Conservation (phyloP, 495 filamentous ascomycete species). For the Neohortaea acidophila region DNA sequence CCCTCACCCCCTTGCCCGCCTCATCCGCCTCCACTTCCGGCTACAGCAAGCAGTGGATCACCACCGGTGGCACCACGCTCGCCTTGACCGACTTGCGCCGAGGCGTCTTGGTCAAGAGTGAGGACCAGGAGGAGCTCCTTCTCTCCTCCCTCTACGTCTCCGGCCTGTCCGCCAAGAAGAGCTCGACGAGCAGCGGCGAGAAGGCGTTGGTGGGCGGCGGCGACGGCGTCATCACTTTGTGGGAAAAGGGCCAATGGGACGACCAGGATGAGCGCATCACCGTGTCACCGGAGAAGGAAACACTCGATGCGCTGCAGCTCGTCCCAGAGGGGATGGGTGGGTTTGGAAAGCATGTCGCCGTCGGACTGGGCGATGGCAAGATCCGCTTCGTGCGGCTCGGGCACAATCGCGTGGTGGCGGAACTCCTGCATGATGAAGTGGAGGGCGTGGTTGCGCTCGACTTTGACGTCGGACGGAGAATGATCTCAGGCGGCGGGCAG, state of each 20-base stretch:
- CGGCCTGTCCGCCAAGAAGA: conserved; percentile 45
- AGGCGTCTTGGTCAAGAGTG: conserved; percentile 68
- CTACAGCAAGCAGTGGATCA: conserved; percentile 82
- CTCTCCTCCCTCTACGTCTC: conserved; percentile 61
- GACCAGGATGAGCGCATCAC: conserved; percentile 81
- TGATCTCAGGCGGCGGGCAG: conserved; percentile 74
- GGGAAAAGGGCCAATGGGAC: conserved; percentile 88
- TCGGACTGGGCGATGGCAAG: conserved; percentile 60
- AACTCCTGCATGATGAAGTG: conserved; percentile 64
- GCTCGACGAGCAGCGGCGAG: conserved; percentile 39
- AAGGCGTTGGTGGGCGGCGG: conserved; percentile 69
- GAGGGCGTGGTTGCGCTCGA: conserved; percentile 64
- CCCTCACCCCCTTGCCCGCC: conserved; percentile 68
- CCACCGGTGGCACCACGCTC: conserved; percentile 76
- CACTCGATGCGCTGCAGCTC: conserved; percentile 52
- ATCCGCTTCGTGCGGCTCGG: conserved; percentile 42
- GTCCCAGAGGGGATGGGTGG: conserved; percentile 47
- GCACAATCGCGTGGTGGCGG: conserved; percentile 40
- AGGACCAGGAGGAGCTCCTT: conserved; percentile 88
- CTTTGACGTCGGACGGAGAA: conserved; percentile 66
- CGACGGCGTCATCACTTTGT: conserved; percentile 69
- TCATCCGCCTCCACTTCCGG: conserved; percentile 63
- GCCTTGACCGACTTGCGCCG: conserved; percentile 75
- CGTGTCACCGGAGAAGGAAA: conserved; percentile 46
- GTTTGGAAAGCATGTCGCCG: conserved; percentile 52